Evolutionary conservation across 257 asterid genomes (phyloP).

Genomic region (Lycium barbarum): DNA sequence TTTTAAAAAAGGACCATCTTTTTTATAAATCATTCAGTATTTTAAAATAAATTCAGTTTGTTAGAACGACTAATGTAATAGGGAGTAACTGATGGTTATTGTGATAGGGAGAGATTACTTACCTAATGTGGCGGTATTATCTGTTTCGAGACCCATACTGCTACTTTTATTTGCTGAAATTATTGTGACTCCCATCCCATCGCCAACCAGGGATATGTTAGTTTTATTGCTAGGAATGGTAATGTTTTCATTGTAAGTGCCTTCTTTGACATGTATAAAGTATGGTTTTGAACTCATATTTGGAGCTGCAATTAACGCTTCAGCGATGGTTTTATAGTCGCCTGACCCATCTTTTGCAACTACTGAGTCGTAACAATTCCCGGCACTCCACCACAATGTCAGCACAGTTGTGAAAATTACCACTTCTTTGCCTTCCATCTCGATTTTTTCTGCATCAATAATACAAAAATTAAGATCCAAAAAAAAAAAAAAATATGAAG

Average conservation of each 20-base stretch:
- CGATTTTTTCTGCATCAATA: neutral
- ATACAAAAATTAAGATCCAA: neutral
- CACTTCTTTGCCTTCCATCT: neutral
- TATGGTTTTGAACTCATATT: neutral
- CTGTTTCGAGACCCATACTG: no score
- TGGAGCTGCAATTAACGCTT: slow-evolving; percentile 22
- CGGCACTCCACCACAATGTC: neutral
- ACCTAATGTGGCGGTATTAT: slow-evolving; percentile 15
- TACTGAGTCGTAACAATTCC: neutral
- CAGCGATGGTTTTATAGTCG: neutral
- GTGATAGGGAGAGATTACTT: neutral
- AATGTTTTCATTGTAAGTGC: neutral
- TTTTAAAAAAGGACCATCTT: no score
- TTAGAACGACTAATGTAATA: neutral
- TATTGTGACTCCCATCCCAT: neutral
- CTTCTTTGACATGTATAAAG: slow-evolving; percentile 5
- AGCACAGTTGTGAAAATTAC: neutral
- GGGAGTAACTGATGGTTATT: neutral
- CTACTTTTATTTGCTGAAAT: neutral
- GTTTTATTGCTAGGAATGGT: neutral
- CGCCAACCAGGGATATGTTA: slow-evolving; percentile 3
- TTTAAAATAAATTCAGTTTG: no score
- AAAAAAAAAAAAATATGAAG: neutral
- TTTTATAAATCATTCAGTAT: no score
- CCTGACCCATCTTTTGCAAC: slow-evolving; percentile 25